These are phyloP conservation scores for Magnusiomyces sp. DNA, from an alignment of 1,139 yeast genomes.

Conservation along the genomic window DNA sequence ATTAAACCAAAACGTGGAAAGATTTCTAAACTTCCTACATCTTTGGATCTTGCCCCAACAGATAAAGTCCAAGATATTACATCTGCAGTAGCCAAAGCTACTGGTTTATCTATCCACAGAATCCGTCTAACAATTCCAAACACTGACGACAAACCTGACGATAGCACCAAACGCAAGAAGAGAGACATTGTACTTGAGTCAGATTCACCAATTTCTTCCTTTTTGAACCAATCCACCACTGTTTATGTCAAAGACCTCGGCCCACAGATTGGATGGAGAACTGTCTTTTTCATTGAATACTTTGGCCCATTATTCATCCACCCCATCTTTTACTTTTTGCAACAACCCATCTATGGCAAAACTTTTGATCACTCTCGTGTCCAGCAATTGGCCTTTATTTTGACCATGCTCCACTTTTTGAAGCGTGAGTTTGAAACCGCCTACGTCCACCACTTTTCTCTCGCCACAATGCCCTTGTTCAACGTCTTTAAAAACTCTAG, in stretches of 20 bases:
- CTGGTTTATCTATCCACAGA: constrained; percentile 29
- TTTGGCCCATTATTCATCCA: constrained; percentile 82
- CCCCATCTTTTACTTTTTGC: constrained; percentile 49
- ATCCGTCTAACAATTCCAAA: constrained; percentile 30
- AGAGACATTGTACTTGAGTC: constrained; percentile 33
- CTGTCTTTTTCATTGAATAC: constrained; percentile 80
- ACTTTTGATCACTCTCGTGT: constrained; percentile 38
- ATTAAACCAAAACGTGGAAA: constrained; percentile 24
- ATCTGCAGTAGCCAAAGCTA: constrained; percentile 22
- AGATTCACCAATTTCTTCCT: constrained; percentile 29
- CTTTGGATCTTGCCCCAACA: constrained; percentile 22
- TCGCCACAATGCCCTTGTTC: constrained; percentile 84
- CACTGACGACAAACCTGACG: constrained; percentile 22
- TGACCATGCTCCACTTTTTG: constrained; percentile 65
- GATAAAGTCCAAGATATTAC: constrained; percentile 23
- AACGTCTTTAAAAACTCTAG: constrained; percentile 81
- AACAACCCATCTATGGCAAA: constrained; percentile 31
- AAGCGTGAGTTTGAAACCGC: constrained; percentile 87
- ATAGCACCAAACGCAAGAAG: constrained; percentile 26
- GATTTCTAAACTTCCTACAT: constrained; percentile 25
- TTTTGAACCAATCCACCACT: constrained; percentile 26
- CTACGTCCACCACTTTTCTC: constrained; percentile 74
- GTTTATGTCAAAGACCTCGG: constrained; percentile 77
- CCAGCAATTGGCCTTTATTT: constrained; percentile 45
- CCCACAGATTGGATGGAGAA: constrained; percentile 86